Conservation (phyloP, 768 basidiomycete genomes). For the Trametes meyenii region DNA sequence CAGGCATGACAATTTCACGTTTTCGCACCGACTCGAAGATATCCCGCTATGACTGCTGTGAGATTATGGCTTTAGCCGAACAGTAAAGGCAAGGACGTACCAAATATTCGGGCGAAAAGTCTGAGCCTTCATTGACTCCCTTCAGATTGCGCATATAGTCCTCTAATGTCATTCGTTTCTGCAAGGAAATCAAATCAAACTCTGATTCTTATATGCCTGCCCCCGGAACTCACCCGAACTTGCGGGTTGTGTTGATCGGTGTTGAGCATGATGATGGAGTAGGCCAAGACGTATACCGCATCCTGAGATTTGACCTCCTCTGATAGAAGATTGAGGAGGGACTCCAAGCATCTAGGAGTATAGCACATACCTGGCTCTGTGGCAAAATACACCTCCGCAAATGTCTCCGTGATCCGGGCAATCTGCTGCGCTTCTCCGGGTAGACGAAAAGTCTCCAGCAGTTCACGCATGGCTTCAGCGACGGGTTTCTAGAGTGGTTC, state of each 20-base stretch:
- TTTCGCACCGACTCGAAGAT: constrained; percentile 96
- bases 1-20: constrained; percentile 94
- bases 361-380: constrained; percentile 66
- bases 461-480: constrained; percentile 94
- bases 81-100: constrained; percentile 44
- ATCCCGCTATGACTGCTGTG: constrained; percentile 54
- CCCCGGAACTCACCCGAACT: constrained; percentile 61
- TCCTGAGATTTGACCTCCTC: constrained; percentile 91
- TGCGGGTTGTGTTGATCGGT: constrained; percentile 97
- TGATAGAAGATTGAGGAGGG: constrained; percentile 33
- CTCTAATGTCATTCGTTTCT: constrained; percentile 97
- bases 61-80: not conserved
- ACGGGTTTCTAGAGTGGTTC: constrained; percentile 72
- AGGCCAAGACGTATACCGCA: constrained; percentile 91
- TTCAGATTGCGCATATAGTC: constrained; percentile 92
- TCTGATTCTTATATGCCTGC: not conserved
- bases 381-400: constrained; percentile 89
- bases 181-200: constrained; percentile 13
- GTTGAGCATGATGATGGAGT: constrained; percentile 97
- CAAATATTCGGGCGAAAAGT: constrained; percentile 87
- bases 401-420: constrained; percentile 89
- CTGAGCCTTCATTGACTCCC: constrained; percentile 84
- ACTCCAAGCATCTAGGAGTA: not conserved
- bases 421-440: constrained; percentile 98
- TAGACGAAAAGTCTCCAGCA: constrained; percentile 90